These are phyloP conservation scores for Lepidopterella palustris DNA, from an alignment of 495 filamentous ascomycete genomes.

Conservation along the genomic window DNA sequence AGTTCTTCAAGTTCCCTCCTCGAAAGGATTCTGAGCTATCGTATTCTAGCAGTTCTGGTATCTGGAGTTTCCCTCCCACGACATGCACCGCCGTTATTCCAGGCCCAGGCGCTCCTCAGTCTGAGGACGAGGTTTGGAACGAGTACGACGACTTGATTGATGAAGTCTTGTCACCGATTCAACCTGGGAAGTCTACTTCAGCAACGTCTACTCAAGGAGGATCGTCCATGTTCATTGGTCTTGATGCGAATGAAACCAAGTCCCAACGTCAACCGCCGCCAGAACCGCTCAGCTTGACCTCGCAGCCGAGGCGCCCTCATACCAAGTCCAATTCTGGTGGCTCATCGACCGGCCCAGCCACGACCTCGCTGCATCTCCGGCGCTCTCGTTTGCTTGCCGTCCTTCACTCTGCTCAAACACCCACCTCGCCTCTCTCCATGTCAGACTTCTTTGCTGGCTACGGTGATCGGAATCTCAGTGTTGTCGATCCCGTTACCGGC, in stretches of 20 bases:
- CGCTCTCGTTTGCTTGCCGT: constrained; percentile 27
- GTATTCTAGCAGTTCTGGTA: constrained; percentile 61
- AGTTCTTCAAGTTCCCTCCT: constrained; percentile 70
- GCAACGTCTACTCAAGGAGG: constrained; percentile 38
- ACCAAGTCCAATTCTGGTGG: constrained; percentile 16
- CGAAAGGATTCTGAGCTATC: constrained; percentile 63
- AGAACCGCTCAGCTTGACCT: constrained; percentile 13
- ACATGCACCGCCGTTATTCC: constrained; percentile 59
- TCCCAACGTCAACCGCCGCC: constrained; percentile 2
- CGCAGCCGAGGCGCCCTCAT: constrained; percentile 5
- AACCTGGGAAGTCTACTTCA: constrained; percentile 2
- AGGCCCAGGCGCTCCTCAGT: constrained; percentile 48
- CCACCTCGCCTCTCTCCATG: constrained; percentile 48
- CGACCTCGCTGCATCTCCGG: constrained; percentile 24
- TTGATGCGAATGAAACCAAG: constrained; percentile 3
- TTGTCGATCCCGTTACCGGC: constrained; percentile 35
- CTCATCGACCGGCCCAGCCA: constrained; percentile 14
- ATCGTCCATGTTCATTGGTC: constrained; percentile 36
- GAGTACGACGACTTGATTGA: constrained; percentile 90
- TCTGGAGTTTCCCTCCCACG: constrained; percentile 40
- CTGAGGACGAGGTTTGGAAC: constrained; percentile 87
- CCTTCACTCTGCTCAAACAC: constrained; percentile 32
- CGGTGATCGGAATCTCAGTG: constrained; percentile 43
- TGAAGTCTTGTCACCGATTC: constrained; percentile 52
- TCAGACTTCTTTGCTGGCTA: constrained; percentile 49